These are phyloP conservation scores for Boletus reticuloceps DNA, from an alignment of 768 basidiomycete genomes.

Conservation along the genomic window DNA sequence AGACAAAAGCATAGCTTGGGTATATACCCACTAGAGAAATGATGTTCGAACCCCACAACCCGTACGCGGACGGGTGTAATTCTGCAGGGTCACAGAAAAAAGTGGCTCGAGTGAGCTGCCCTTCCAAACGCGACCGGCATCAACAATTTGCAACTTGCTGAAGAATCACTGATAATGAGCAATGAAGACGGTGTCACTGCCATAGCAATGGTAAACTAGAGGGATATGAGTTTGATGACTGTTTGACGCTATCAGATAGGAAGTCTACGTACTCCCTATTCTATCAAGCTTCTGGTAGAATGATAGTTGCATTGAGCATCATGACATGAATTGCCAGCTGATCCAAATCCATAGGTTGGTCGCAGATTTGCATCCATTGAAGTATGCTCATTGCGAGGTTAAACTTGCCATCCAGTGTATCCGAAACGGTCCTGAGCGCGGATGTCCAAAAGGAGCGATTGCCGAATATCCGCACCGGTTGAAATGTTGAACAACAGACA, in stretches of 20 bases:
- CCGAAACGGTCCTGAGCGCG: background rate
- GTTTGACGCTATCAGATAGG: background rate
- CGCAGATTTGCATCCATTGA: constrained; percentile 55
- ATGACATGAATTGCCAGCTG: background rate
- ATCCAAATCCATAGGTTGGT: constrained; percentile 39
- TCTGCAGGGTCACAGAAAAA: constrained; percentile 16
- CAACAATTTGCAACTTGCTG: constrained; percentile 18
- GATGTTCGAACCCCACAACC: constrained; percentile 20
- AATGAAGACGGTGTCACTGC: constrained; percentile 20
- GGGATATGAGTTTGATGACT: background rate
- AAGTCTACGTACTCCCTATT: constrained; percentile 7
- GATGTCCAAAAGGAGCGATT: constrained; percentile 12
- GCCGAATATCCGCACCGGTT: constrained; percentile 1
- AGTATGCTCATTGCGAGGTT: constrained; percentile 54
- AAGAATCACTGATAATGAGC: constrained; percentile 16
- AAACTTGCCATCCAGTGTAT: too few species aligned
- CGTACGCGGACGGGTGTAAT: background rate
- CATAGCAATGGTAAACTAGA: constrained; percentile 19
- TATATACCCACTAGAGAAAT: constrained; percentile 6
- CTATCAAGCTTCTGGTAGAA: constrained; percentile 20
- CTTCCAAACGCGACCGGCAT: constrained; percentile 20
- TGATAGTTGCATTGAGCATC: constrained; percentile 18
- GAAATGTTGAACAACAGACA: background rate
- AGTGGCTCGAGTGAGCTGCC: constrained; percentile 4
- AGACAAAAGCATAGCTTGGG: constrained; percentile 18